Conservation (phyloP, 2,329 filamentous ascomycete genomes). For the Westerdykella sp. region DNA sequence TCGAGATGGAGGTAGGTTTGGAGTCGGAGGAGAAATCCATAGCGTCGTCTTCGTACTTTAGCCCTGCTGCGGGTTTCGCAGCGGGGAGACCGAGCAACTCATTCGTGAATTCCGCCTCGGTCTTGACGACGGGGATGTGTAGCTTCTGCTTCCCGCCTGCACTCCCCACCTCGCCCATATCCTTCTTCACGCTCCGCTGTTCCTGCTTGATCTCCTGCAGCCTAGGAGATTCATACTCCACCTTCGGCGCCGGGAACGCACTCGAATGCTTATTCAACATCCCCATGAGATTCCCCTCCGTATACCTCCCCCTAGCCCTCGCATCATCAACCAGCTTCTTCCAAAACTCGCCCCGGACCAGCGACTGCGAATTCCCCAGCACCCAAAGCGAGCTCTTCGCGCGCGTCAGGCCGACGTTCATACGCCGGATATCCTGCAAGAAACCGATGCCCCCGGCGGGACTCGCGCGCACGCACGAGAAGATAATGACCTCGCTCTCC, state of each 20-base stretch:
- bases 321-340: slow-evolving; percentile 78
- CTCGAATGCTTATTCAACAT: slow-evolving; percentile 51
- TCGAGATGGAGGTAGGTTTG: neutral
- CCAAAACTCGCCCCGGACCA: slow-evolving; percentile 89
- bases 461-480: slow-evolving; percentile 92
- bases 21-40: neutral
- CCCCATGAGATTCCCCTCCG: slow-evolving; percentile 55
- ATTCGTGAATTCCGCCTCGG: too few relatives aligned
- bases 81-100: too few relatives aligned
- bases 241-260: slow-evolving; percentile 29
- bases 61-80: neutral
- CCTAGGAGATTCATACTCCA: neutral
- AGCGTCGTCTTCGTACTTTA: neutral
- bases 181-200: neutral
- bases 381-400: slow-evolving; percentile 97
- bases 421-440: slow-evolving; percentile 94
- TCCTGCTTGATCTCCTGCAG: neutral
- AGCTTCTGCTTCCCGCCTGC: too few relatives aligned
- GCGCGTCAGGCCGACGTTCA: slow-evolving; percentile 97
- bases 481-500: slow-evolving; percentile 97
- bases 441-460: slow-evolving; percentile 96
- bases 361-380: slow-evolving; percentile 80
- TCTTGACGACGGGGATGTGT: too few relatives aligned
- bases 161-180: neutral
- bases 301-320: slow-evolving; percentile 67